Evolutionary conservation across 176 grass and related monocot species (phyloP), one percentile per base, ranked within the genome.

Genomic region (Hordeum vulgare): DNA sequence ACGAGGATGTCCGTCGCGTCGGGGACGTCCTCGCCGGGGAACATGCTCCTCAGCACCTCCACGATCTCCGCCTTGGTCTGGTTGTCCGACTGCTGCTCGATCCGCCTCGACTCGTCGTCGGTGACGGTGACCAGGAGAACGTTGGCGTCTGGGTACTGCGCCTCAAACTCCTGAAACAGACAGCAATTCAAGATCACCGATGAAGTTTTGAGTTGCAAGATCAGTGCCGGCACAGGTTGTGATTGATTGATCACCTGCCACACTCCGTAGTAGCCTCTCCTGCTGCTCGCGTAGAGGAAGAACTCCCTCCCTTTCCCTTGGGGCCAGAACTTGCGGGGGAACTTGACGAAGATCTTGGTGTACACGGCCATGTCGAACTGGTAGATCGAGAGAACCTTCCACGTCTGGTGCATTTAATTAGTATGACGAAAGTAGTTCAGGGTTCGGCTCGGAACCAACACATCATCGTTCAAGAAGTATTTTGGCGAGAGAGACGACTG

Each of bases 271-370:
- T 94, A 90, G 41, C 93, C 90, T 36, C 93, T 77, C 77, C 85
- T 85, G 34, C 85, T 83, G 74, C 76, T 94, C 2, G 87, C 87
- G 75, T 92, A 88, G 14, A 94, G 61, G 80, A 94, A 94, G 85
- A 94, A 94, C 77, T 92, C 77, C 8, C 85, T 94, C 7, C 93
- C 90, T 20, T 78, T 57, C 0, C 88, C 94, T 34, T 74, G 85
- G 5, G 90, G 90, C 94, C 93, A 95, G 39, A 95, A 95, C 4
- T 25, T 81, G 24, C 34, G 63, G 51, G 93, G 93, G 71, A 95
- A 96, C 66, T 96, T 96, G n/a, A 96, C 24, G 69, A 96, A 96
- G 65, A 96, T 96, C 82, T 96, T 96, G 76, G 93, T 96, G 76
- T 96, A 96, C 9, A 89, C 76, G 0, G 80, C 76, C 94, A 92